These are phyloP conservation scores for Ophiognomonia clavigignenti-juglandacearum DNA, from an alignment of 2,329 filamentous ascomycete species.

Conservation along the genomic window DNA sequence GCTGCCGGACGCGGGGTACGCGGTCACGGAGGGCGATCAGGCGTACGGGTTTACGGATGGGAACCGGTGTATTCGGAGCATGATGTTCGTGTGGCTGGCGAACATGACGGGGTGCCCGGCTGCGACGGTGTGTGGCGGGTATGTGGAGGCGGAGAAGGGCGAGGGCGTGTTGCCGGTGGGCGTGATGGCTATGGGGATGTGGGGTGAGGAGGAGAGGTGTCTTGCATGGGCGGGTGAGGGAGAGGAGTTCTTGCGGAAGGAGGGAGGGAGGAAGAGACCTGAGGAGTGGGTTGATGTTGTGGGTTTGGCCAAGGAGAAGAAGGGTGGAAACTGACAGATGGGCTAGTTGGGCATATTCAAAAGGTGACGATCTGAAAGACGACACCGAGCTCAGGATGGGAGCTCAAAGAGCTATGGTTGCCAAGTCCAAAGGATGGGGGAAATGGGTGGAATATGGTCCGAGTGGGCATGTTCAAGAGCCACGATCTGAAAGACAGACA, in stretches of 20 bases:
- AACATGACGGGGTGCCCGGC: constrained; percentile 79
- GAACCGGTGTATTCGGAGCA: constrained; percentile 67
- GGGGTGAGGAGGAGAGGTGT: constrained; percentile 61
- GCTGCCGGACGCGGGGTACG: constrained; percentile 71
- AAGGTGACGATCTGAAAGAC: too few species aligned
- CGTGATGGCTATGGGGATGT: constrained; percentile 60
- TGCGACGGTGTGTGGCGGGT: constrained; percentile 71
- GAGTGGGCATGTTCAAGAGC: too few species aligned
- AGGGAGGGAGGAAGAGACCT: constrained; percentile 45
- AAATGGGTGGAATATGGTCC: too few species aligned
- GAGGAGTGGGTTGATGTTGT: constrained; percentile 56
- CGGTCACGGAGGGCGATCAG: constrained; percentile 51
- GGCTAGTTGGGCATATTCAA: not conserved
- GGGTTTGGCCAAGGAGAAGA: constrained; percentile 26
- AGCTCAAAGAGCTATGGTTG: too few species aligned
- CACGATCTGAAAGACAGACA: too few species aligned
- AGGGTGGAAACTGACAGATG: constrained; percentile 1
- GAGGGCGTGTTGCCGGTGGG: constrained; percentile 57
- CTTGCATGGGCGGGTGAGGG: constrained; percentile 54
- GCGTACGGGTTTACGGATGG: constrained; percentile 71
- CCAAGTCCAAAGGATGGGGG: too few species aligned
- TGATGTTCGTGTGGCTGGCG: constrained; percentile 82
- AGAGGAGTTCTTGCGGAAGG: constrained; percentile 50
- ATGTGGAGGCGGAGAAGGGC: constrained; percentile 50
- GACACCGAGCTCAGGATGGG: too few species aligned